A percentile compares a stretch with the other conserved stretches of the same genome.
phyloP scores from a whole-genome alignment of 2,329 filamentous ascomycete genomes.

The Venturia oleaginea region DNA sequence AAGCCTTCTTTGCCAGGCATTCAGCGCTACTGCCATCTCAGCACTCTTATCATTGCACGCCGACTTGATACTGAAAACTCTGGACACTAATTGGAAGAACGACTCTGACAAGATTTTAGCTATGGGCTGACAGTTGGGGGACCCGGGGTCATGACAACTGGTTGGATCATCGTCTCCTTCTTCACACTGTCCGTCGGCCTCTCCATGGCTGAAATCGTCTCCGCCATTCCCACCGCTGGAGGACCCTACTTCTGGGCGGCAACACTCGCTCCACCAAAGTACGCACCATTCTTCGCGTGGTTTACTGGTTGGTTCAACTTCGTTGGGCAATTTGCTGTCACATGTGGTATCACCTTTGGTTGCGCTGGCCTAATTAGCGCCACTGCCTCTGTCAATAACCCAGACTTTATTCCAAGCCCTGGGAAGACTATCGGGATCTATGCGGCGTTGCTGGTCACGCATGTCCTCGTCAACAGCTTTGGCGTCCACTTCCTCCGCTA shows the following conservation, averaged over 20 bases:
- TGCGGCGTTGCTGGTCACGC: constrained; percentile 46
- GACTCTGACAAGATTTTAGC: constrained; percentile 4
- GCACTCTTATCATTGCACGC: background rate
- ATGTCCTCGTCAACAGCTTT: constrained; percentile 49
- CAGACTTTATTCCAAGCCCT: constrained; percentile 34
- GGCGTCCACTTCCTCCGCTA: constrained; percentile 47
- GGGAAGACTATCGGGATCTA: constrained; percentile 50
- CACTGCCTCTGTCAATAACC: constrained; percentile 35
- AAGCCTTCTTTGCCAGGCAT: background rate
- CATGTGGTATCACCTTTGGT: constrained; percentile 40
- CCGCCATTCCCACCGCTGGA: constrained; percentile 49
- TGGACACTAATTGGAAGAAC: background rate
- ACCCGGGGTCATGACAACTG: constrained; percentile 46
- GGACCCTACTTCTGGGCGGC: constrained; percentile 55
- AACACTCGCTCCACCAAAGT: constrained; percentile 42
- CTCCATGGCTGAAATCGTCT: constrained; percentile 52
- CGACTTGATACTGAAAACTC: too few species aligned
- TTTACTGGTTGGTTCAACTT: constrained; percentile 41
- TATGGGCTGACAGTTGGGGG: constrained; percentile 49
- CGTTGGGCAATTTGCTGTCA: constrained; percentile 40
- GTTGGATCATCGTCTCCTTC: constrained; percentile 47
- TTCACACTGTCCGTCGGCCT: constrained; percentile 47
- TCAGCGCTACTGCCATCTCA: background rate
- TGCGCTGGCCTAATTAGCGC: constrained; percentile 38
- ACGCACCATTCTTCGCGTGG: constrained; percentile 39